Base-by-base conservation (phyloP, 2,329 filamentous ascomycete species). In the Penicillium fuscoglaucum region DNA sequence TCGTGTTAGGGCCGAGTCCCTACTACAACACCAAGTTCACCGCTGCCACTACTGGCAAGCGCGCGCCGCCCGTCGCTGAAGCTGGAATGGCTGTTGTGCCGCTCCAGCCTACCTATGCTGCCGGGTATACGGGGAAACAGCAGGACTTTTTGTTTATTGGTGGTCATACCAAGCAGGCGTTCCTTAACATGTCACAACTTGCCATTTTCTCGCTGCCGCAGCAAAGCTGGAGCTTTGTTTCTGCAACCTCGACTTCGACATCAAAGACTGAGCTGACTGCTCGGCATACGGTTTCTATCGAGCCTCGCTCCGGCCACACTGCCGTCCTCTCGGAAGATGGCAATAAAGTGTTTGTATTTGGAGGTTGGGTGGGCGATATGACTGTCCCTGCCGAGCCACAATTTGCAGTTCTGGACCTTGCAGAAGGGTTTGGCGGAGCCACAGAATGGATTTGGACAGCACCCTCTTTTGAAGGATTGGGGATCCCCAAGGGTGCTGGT, bases 171-270 rank as follows among this genome's bases (percentile, higher is more conserved):
- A 81, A 86, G 65, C 76, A 80, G 17, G 93, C 92, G 0, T 97
- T 96, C 71, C 88, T 97, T 77, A 96, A 97, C 73, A 97, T 96
- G 89, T 96, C 91, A 57, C 90, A 91, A 44, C 85, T 93, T 1
- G 93, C 92, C 0, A 79, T 97, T 1, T 96, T 93, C 81, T 93
- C 87, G 54, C 79, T 97, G 7, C 93, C 93, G 0, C 89, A 96
- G 68, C 87, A 92, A 69, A 88, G 84, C 53, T 98, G 93, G 93
- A 88, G 86, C 29, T 97, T 93, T 72, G 79, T 96, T 28, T 80
- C 83, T 1, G 85, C 93, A n/a, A 78, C 83, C 15, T 74, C 78
- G 4, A 77, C 81, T 2, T 58, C 68, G 17, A 63, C 62, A 28
- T 65, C 75, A 2, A 83, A 78, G 53, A 83, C 83, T 0, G 87